A percentile compares a stretch with the other conserved stretches of the same genome.
Conservation (phyloP, 345 rosid species). For the Sisymbrium irio region DNA sequence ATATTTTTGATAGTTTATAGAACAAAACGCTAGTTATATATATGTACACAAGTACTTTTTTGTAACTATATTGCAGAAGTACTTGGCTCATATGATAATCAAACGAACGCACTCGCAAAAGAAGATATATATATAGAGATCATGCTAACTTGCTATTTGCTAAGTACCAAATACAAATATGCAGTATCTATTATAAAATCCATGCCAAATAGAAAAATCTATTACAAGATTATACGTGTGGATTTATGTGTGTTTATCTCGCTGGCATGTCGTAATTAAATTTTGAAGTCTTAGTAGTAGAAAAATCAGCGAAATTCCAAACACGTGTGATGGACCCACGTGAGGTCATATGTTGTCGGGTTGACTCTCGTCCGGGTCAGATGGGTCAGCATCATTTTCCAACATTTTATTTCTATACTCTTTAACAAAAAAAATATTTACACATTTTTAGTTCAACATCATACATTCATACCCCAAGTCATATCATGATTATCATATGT, state of each 20-base stretch:
- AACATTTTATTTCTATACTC: constrained; percentile 30
- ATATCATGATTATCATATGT: background rate
- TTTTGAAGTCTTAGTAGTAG: background rate
- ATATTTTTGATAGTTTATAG: no score
- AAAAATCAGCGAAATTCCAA: constrained; percentile 2
- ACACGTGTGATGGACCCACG: constrained; percentile 35
- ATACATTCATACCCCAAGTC: background rate
- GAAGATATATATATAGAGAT: background rate
- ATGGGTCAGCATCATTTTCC: constrained; percentile 36
- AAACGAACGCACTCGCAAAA: no score
- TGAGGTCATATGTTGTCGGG: constrained; percentile 33
- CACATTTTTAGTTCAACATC: background rate
- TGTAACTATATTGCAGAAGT: no score
- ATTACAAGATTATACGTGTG: background rate
- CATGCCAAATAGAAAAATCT: background rate
- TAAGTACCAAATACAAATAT: background rate
- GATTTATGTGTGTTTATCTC: constrained; percentile 1
- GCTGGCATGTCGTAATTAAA: constrained; percentile 5
- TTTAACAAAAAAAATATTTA: background rate
- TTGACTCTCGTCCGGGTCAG: constrained; percentile 28
- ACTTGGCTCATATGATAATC: no score
- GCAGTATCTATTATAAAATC: background rate
- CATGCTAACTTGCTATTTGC: no score
- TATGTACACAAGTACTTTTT: no score
- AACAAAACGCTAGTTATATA: no score